Percentiles rank a stretch among this genome's conserved stretches.
Evolutionary conservation across 2,329 filamentous ascomycete species (phyloP).

Genomic region (Trichophyton rubrum): DNA sequence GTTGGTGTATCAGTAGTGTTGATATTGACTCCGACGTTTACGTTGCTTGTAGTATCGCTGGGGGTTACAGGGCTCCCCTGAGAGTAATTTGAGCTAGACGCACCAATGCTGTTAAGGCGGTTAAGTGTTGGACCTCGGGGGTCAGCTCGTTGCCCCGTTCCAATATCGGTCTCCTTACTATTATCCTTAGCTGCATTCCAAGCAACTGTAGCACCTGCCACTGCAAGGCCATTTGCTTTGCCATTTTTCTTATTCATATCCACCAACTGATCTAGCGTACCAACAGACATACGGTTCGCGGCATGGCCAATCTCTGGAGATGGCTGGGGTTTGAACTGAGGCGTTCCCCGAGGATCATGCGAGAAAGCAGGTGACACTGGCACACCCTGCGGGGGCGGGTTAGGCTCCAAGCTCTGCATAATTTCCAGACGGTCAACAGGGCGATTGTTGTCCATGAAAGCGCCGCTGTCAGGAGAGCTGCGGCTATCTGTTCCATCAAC

Average conservation of each 20-base stretch:
- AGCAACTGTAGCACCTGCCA: conserved; percentile 29
- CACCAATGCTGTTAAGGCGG: conserved; percentile 13
- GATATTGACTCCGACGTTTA: neutral
- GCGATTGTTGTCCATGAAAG: conserved; percentile 14
- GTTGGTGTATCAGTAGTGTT: neutral
- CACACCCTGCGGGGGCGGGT: conserved; percentile 63
- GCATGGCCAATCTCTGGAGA: conserved; percentile 67
- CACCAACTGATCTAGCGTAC: conserved; percentile 67
- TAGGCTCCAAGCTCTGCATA: conserved; percentile 28
- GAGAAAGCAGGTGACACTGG: conserved; percentile 65
- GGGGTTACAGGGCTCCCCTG: conserved; percentile 8
- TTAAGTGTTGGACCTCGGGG: neutral
- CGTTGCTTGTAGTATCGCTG: neutral
- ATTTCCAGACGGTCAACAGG: conserved; percentile 20
- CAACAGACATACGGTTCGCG: conserved; percentile 70
- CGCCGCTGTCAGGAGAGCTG: conserved; percentile 32
- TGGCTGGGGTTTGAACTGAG: conserved; percentile 56
- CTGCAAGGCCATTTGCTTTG: conserved; percentile 34
- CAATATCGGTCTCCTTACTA: neutral
- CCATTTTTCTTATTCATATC: conserved; percentile 41
- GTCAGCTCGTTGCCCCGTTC: neutral
- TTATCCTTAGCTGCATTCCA: conserved; percentile 21
- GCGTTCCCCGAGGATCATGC: conserved; percentile 59
- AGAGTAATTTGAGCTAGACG: conserved; percentile 6
- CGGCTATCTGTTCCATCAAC: conserved; percentile 22